These are phyloP conservation scores for Fusarium citri DNA, from an alignment of 2,329 filamentous ascomycete species.

Conservation along the genomic window DNA sequence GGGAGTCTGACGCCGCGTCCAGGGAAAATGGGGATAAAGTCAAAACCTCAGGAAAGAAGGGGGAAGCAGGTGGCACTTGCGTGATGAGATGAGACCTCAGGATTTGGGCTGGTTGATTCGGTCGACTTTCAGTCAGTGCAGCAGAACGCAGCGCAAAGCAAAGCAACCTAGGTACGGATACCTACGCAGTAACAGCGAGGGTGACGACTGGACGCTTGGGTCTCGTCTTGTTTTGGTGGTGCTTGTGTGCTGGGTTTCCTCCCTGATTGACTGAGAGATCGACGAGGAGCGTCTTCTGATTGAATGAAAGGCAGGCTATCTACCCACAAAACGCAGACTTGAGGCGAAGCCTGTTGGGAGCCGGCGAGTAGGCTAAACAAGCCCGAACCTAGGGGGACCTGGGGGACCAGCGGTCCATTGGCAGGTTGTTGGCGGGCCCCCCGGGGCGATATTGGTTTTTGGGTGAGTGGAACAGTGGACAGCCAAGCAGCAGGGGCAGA, in stretches of 20 bases:
- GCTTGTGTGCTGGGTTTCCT: conserved; percentile 35
- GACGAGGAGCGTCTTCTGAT: conserved; percentile 30
- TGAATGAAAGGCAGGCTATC: conserved; percentile 34
- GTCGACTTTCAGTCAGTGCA: conserved; percentile 2
- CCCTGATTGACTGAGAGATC: conserved; percentile 41
- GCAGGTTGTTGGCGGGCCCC: conserved; percentile 29
- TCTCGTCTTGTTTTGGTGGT: conserved; percentile 29
- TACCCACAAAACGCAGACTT: conserved; percentile 40
- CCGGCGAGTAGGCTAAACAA: conserved; percentile 34
- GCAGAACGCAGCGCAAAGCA: neutral
- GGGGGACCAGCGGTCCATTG: conserved; percentile 15
- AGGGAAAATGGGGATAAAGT: conserved; percentile 41
- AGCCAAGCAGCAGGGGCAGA: conserved; percentile 16
- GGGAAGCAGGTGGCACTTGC: conserved; percentile 36
- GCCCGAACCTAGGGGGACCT: conserved; percentile 11
- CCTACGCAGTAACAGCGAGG: conserved; percentile 4
- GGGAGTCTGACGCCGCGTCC: conserved; percentile 44
- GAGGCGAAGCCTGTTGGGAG: conserved; percentile 43
- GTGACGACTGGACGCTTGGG: conserved; percentile 31
- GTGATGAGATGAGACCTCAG: conserved; percentile 13
- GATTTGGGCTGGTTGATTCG: conserved; percentile 1
- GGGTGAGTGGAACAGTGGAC: conserved; percentile 32
- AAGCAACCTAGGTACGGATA: neutral
- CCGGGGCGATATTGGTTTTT: conserved; percentile 33
- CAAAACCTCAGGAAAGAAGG: conserved; percentile 41